phyloP scores from a whole-genome alignment of 2,329 filamentous ascomycete genomes.

The Decorospora gaudefroyi region DNA sequence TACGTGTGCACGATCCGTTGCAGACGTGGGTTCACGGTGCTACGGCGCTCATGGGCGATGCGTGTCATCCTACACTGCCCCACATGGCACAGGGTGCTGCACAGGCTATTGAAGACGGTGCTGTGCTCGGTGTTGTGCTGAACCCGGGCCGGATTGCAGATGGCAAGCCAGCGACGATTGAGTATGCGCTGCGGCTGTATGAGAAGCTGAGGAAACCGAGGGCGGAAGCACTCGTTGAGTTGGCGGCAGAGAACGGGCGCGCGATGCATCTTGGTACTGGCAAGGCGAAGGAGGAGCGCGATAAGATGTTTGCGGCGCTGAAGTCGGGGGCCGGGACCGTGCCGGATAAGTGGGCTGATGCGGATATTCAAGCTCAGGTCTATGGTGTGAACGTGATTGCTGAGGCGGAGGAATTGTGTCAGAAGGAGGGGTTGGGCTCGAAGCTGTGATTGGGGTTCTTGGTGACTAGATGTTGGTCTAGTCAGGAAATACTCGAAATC shows the following conservation, averaged over 20 bases:
- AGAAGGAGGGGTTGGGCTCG: slow-evolving; percentile 34
- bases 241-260: slow-evolving; percentile 60
- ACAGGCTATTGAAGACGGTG: slow-evolving; percentile 67
- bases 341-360: slow-evolving; percentile 59
- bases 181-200: slow-evolving; percentile 60
- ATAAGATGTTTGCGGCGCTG: slow-evolving; percentile 58
- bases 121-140: slow-evolving; percentile 59
- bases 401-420: slow-evolving; percentile 53
- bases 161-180: slow-evolving; percentile 51
- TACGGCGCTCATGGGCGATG: slow-evolving; percentile 62
- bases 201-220: slow-evolving; percentile 61
- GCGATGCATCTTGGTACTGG: slow-evolving; percentile 62
- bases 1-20: slow-evolving; percentile 65
- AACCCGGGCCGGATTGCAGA: slow-evolving; percentile 54
- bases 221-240: slow-evolving; percentile 61
- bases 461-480: background rate
- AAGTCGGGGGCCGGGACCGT: slow-evolving; percentile 52
- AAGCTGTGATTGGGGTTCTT: slow-evolving; percentile 28
- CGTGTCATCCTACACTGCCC: slow-evolving; percentile 66
- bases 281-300: slow-evolving; percentile 62
- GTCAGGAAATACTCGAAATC: too few species aligned
- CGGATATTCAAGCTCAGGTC: slow-evolving; percentile 56
- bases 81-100: slow-evolving; percentile 68
- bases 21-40: slow-evolving; percentile 63
- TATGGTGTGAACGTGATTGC: slow-evolving; percentile 54